Conservation (phyloP, 2,329 filamentous ascomycete genomes). For the Aspergillus cejpii region DNA sequence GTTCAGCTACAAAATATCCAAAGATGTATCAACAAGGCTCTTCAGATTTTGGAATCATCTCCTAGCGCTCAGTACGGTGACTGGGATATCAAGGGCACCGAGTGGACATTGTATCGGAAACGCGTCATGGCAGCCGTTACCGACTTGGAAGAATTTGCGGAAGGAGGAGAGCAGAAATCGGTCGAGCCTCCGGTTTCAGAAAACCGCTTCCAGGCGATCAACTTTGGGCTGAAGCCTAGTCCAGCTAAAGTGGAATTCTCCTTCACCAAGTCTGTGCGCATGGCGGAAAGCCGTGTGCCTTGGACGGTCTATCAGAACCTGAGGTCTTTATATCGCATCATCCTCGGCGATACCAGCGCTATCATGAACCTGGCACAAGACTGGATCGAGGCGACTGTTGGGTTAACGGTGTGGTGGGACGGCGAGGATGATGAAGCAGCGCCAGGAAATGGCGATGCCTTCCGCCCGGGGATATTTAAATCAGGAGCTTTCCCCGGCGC, state of each 20-base stretch:
- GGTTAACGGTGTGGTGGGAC: constrained; percentile 86
- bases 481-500: constrained; percentile 39
- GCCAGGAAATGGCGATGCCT: constrained; percentile 9
- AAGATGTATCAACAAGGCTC: constrained; percentile 61
- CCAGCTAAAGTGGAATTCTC: constrained; percentile 48
- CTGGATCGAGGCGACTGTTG: constrained; percentile 84
- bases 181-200: constrained; percentile 35
- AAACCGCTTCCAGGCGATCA: constrained; percentile 43
- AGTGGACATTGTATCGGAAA: constrained; percentile 79
- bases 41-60: constrained; percentile 64
- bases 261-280: constrained; percentile 59
- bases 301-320: constrained; percentile 87
- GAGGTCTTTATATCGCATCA: constrained; percentile 69
- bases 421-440: constrained; percentile 57
- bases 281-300: constrained; percentile 78
- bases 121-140: constrained; percentile 63
- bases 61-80: constrained; percentile 58
- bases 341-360: constrained; percentile 67
- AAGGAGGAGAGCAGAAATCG: constrained; percentile 56
- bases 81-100: constrained; percentile 75
- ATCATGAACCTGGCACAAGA: constrained; percentile 74
- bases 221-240: constrained; percentile 41
- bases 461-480: constrained; percentile 25
- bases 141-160: constrained; percentile 69
- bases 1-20: constrained; percentile 72